Base-by-base conservation (phyloP, 2,329 filamentous ascomycete species). In the Fusarium sp. region DNA sequence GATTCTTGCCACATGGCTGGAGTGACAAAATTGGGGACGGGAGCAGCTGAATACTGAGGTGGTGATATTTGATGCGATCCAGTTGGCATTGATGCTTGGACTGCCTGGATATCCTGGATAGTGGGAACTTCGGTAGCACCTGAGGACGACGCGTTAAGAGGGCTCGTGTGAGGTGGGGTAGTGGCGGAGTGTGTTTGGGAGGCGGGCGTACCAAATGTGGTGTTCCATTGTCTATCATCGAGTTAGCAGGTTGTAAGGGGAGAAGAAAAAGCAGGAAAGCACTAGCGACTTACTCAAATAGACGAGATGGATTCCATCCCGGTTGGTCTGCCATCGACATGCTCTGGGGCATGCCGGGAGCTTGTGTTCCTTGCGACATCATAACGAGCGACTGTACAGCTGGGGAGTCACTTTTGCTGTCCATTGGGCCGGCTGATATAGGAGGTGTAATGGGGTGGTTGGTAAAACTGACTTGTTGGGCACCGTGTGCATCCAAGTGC, bases 201-300 rank as follows among this genome's bases (percentile, higher is more conserved):
- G 55, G 63, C 68, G 54, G 88, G 89, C 80, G 91, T 92, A 84
- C 94, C 93, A 83, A 98, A 98, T 71, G 95, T 94, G 77, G 92
- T 91, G 81, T 97, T 94, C 94, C 95, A 98, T 84, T 97, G 94
- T 80, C 94, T 97, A 60, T 7, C 42, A n/a, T 20, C 45, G 30
- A 41, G 56, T 67, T 52, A 69, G 57, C 45, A 60, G 24, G 18
- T 34, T 49, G 40, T 22, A 34, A 48, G 20, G 12, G 24, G 4
- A 27, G 11, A 7, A 24, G 2, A 29, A 4, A 22, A 18, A 13
- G n/a, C 30, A n/a, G 34, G 8, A 30, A 11, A 13, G 13, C 18
- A 18, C 29, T 13, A 30, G n/a, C 13, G 44, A 87, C 93, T 86
- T 87, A 97, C 94, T 95, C 93, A 86, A 97, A 95, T 72, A 97